Conservation (phyloP, 371 early-diverging fungal genomes). For the Mucor saturninus region DNA sequence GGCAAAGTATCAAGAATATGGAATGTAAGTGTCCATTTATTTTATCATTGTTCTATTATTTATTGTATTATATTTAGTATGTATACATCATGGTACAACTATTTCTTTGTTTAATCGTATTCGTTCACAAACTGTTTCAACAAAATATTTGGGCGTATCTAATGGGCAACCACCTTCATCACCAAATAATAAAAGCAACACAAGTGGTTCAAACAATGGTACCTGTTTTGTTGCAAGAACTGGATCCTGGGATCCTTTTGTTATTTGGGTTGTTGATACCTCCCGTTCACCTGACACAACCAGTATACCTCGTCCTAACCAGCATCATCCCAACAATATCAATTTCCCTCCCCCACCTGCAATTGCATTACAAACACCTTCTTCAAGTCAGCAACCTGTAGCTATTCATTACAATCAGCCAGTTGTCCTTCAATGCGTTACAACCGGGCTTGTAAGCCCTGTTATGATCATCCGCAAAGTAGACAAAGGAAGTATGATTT, state of each 20-base stretch:
- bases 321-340: conserved; percentile 28
- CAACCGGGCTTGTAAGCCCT: conserved; percentile 83
- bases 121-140: conserved; percentile 89
- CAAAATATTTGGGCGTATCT: conserved; percentile 80
- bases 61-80: conserved; percentile 54
- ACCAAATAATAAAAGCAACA: conserved; percentile 1
- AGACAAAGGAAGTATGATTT: conserved; percentile 78
- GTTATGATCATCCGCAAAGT: conserved; percentile 86
- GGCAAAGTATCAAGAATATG: conserved; percentile 86
- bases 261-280: conserved; percentile 85
- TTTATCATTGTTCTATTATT: conserved; percentile 36
- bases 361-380: conserved; percentile 71
- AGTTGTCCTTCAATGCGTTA: conserved; percentile 82
- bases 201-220: conserved; percentile 46
- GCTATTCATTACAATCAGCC: conserved; percentile 86
- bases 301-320: conserved; percentile 34
- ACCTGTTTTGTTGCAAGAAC: conserved; percentile 79
- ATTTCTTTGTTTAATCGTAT: conserved; percentile 85
- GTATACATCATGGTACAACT: conserved; percentile 82
- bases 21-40: conserved; percentile 56
- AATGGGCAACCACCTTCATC: conserved; percentile 44
- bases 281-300: conserved; percentile 38
- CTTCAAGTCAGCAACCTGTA: conserved; percentile 75
- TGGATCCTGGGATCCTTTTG: conserved; percentile 85
- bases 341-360: conserved; percentile 44